phyloP scores from a whole-genome alignment of 1,284 basidiomycete species.

The Chondrostereum purpureum region DNA sequence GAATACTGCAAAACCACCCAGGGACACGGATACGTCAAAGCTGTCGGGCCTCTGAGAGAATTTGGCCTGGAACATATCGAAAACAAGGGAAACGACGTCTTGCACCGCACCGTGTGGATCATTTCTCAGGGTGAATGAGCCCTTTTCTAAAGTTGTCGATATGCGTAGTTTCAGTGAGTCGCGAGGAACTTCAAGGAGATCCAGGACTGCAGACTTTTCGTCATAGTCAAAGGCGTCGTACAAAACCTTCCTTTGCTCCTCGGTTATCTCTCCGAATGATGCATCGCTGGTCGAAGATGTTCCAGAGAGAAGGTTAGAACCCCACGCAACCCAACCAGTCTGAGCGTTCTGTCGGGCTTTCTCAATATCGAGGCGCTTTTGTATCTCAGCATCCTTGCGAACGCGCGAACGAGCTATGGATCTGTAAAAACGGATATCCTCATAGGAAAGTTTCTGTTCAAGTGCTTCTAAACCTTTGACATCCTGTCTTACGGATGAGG shows the following conservation, averaged over 20 bases:
- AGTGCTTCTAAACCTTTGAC: constrained; percentile 54
- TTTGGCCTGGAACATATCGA: constrained; percentile 84
- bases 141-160: constrained; percentile 76
- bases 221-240: constrained; percentile 96
- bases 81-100: constrained; percentile 86
- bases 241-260: constrained; percentile 88
- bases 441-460: constrained; percentile 84
- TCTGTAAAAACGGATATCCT: constrained; percentile 96
- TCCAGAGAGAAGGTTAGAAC: constrained; percentile 64
- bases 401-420: constrained; percentile 90
- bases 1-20: constrained; percentile 86
- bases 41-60: constrained; percentile 85
- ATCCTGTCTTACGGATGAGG: constrained; percentile 48
- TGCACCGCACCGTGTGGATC: constrained; percentile 57
- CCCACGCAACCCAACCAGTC: constrained; percentile 76
- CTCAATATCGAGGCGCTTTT: constrained; percentile 66
- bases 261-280: constrained; percentile 72
- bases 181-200: constrained; percentile 64
- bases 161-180: constrained; percentile 83
- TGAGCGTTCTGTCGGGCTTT: constrained; percentile 44
- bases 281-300: constrained; percentile 36
- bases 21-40: constrained; percentile 72
- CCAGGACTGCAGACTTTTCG: constrained; percentile 70
- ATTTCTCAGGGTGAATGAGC: constrained; percentile 76
- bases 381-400: constrained; percentile 76